These are phyloP conservation scores for Trichoderma simmonsii DNA, from an alignment of 2,329 filamentous ascomycete species.

Conservation along the genomic window DNA sequence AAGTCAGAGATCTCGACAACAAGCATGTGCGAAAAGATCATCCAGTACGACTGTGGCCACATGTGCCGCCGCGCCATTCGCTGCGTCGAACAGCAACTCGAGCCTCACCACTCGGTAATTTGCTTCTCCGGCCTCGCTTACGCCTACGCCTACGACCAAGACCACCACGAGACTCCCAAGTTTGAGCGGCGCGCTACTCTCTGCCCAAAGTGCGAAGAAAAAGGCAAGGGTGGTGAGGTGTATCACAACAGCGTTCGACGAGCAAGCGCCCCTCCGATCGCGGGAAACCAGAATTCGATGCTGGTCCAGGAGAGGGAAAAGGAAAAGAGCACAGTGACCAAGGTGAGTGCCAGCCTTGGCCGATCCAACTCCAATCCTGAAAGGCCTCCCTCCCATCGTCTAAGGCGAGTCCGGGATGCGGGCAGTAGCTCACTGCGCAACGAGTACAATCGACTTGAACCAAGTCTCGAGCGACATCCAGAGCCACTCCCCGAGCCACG, in stretches of 20 bases:
- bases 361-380: background rate
- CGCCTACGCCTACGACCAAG: background rate
- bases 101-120: background rate
- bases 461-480: background rate
- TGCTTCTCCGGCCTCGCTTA: background rate
- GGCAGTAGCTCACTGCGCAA: slow-evolving; percentile 1
- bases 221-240: background rate
- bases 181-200: background rate
- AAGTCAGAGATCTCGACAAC: background rate
- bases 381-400: background rate
- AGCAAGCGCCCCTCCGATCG: background rate
- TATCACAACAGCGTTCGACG: background rate
- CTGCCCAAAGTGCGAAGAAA: background rate
- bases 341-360: background rate
- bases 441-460: slow-evolving; percentile 7
- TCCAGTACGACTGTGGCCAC: slow-evolving; percentile 25
- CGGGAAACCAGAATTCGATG: background rate
- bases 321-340: background rate
- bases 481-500: background rate
- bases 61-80: slow-evolving; percentile 15
- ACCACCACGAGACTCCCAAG: background rate
- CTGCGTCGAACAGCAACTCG: background rate
- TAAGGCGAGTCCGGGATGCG: background rate
- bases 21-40: slow-evolving; percentile 26
- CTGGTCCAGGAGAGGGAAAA: background rate